Percentiles rank a stretch among this genome's conserved stretches.
Evolutionary conservation across 1,284 basidiomycete genomes (phyloP).

Genomic region (Leccinum pachyderme): DNA sequence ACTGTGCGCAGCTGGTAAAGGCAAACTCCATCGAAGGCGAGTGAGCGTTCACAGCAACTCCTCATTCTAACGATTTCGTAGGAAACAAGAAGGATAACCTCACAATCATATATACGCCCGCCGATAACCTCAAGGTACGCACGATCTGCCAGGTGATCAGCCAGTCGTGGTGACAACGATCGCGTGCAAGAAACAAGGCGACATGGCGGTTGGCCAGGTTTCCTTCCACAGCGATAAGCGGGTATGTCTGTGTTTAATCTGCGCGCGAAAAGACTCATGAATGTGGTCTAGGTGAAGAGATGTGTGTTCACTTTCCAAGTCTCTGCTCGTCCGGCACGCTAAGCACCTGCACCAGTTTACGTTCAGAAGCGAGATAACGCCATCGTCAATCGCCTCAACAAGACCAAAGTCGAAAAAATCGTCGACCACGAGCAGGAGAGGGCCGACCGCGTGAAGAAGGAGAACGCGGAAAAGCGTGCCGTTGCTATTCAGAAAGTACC

Average conservation of each 20-base stretch:
- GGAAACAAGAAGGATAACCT: conserved; percentile 96
- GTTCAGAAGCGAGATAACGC: conserved; percentile 81
- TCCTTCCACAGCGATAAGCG: conserved; percentile 90
- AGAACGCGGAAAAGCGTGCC: conserved; percentile 65
- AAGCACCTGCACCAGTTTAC: conserved; percentile 51
- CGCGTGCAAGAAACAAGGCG: conserved; percentile 79
- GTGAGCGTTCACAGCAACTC: conserved; percentile 9
- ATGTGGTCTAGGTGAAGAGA: conserved; percentile 64
- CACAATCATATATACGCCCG: conserved; percentile 93
- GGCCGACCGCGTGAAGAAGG: conserved; percentile 78
- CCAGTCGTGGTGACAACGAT: conserved; percentile 3
- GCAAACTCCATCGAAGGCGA: conserved; percentile 96
- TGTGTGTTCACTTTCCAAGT: conserved; percentile 40
- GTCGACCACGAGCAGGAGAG: conserved; percentile 92
- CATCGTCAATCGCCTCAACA: conserved; percentile 93
- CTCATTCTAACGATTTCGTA: conserved; percentile 31
- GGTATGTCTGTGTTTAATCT: conserved; percentile 39
- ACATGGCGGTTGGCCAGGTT: conserved; percentile 95
- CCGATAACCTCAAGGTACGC: conserved; percentile 80
- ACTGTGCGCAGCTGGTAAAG: conserved; percentile 95
- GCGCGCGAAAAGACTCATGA: background rate
- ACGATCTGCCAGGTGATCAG: background rate
- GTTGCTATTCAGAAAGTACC: conserved; percentile 62
- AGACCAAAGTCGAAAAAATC: conserved; percentile 82
- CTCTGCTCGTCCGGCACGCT: background rate